Evolutionary conservation across 805 yeast species (phyloP).

Genomic region (Metschnikowia similis): DNA sequence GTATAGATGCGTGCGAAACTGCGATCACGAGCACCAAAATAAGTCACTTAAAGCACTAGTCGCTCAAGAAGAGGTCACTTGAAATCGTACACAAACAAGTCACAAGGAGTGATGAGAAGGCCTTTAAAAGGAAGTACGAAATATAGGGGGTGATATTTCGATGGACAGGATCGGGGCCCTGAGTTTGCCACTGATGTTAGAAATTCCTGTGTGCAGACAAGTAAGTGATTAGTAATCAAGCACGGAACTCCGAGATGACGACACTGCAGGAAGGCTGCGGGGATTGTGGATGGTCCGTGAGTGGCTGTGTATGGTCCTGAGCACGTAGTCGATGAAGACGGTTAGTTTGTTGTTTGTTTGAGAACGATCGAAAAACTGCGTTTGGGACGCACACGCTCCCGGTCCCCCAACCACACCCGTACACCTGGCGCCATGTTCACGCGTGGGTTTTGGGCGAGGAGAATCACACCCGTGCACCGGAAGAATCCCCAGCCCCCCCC

Average conservation of each 20-base stretch:
- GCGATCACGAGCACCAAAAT: no score
- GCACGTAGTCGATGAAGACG: neutral
- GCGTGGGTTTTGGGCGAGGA: no score
- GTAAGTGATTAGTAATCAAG: neutral
- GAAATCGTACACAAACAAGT: no score
- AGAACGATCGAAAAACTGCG: slow-evolving; percentile 4
- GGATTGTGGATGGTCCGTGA: neutral
- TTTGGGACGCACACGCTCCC: neutral
- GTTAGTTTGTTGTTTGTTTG: slow-evolving; percentile 3
- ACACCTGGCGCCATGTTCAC: neutral
- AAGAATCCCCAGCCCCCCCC: neutral
- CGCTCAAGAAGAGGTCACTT: no score
- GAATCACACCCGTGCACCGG: neutral
- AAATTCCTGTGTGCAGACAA: neutral
- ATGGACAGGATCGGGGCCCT: neutral
- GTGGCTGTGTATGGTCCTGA: neutral
- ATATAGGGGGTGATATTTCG: neutral
- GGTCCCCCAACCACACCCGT: neutral
- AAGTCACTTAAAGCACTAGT: neutral
- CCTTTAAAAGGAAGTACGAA: neutral
- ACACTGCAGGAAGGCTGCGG: neutral
- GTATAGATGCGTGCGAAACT: no score
- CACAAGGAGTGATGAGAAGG: no score
- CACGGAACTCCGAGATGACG: neutral
- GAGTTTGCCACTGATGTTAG: slow-evolving; percentile 1